Conservation (phyloP, 805 yeast species). For the Peterozyma xylosa region DNA sequence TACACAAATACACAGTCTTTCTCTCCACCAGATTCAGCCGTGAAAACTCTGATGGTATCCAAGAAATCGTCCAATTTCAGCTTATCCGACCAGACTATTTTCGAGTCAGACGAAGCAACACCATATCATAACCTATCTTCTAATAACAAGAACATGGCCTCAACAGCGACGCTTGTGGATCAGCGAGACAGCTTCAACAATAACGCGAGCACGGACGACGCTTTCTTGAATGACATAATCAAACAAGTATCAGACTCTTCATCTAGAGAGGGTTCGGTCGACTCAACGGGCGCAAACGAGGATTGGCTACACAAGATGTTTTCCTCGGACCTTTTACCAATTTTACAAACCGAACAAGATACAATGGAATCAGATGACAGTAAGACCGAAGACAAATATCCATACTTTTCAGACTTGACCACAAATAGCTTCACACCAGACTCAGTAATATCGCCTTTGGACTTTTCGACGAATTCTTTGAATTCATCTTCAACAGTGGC, state of each 20-base stretch:
- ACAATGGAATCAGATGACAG: neutral
- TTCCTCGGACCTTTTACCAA: neutral
- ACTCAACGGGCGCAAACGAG: neutral
- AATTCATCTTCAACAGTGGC: neutral
- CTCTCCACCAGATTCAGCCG: neutral
- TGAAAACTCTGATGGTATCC: neutral
- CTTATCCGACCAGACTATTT: neutral
- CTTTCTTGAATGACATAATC: neutral
- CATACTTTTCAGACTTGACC: neutral
- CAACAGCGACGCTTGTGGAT: neutral
- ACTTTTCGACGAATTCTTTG: slow-evolving; percentile 1
- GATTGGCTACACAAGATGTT: neutral
- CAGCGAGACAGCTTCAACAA: neutral
- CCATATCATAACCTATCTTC: neutral
- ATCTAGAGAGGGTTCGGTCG: neutral
- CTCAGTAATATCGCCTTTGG: slow-evolving; percentile 7
- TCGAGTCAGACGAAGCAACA: neutral
- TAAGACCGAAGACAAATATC: neutral
- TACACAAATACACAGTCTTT: neutral
- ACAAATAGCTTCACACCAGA: slow-evolving; percentile 6
- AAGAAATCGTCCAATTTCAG: neutral
- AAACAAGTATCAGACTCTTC: neutral
- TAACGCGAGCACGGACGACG: neutral
- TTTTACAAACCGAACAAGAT: neutral
- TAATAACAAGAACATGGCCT: neutral